Evolutionary conservation across 164 flowering plant species (phyloP).

Genomic region (Stephania japonica): DNA sequence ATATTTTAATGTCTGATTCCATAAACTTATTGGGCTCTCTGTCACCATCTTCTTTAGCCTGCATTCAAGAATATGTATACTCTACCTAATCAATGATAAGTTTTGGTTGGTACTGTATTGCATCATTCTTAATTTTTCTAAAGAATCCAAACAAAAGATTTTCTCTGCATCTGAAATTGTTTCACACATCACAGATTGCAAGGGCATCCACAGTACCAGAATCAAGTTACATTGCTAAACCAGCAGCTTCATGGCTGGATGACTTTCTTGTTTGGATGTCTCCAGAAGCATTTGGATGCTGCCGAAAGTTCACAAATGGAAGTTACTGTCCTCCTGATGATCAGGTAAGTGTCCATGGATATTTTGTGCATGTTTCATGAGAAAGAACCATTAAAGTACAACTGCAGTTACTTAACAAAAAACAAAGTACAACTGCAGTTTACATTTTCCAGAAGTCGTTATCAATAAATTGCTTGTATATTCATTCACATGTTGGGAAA

Average conservation of each 20-base stretch:
- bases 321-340: conserved; percentile 96
- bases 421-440: neutral
- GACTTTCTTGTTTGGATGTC: conserved; percentile 98
- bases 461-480: too few species aligned
- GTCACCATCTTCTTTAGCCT: neutral
- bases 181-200: conserved; percentile 52
- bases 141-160: neutral
- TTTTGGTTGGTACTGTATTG: too few species aligned
- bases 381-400: neutral
- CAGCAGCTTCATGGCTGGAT: conserved; percentile 99
- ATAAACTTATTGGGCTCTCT: neutral
- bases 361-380: neutral
- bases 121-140: neutral
- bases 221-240: conserved; percentile 90
- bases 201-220: conserved; percentile 72
- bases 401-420: neutral
- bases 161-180: neutral
- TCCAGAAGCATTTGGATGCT: conserved; percentile 99
- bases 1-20: neutral
- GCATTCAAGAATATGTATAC: neutral
- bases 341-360: conserved; percentile 48
- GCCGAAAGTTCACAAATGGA: conserved; percentile 88
- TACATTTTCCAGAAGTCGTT: too few species aligned
- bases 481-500: too few species aligned
- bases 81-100: too few species aligned